Base-by-base conservation (phyloP, 495 filamentous ascomycete genomes). In the Aspergillus asperescens region DNA sequence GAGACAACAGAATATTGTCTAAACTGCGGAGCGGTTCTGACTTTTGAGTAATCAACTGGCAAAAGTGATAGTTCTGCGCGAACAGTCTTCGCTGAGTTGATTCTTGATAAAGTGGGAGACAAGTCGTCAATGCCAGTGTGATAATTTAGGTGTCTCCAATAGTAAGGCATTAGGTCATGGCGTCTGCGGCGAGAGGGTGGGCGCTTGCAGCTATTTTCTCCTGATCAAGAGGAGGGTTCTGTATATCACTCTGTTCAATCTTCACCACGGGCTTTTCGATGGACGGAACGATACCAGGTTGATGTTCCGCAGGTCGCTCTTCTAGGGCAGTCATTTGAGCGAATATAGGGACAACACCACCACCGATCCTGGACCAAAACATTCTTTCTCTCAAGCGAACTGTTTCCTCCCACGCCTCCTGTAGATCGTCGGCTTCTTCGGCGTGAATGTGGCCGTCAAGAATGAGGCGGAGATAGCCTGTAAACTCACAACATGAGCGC, bases 311-410 rank as follows among this genome's bases (percentile, higher is more conserved):
- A 16, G 27, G 44, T 12, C 40, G 31, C 3, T 56, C 49, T 50
- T 56, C 51, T 13, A 35, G 20, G 19, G 18, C 48, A 34, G 53
- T 60, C 25, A 46, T 28, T 19, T 62, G 62, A 16, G 71, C 55
- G 20, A 76, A 77, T n/a, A 76, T 68, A 0, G 90, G 91, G 38
- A 96, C 72, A 4, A 96, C 88, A 15, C 91, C 91, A 13, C 87
- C 91, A 13, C 92, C 92, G 39, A 97, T 81, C 23, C 93, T 75
- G 39, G 86, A 83, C 93, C 93, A 98, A 63, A 98, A 98, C 86
- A 96, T 95, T 54, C 89, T 79, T 64, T 98, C 93, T 38, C 93
- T 77, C 43, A 97, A 70, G 16, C 87, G 81, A 15, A 95, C 84
- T 47, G 88, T 88, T 69, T 97, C 93, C 62, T 95, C 90, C 93